Conservation (phyloP, 1,284 basidiomycete species). For the Schizophyllum commune region DNA sequence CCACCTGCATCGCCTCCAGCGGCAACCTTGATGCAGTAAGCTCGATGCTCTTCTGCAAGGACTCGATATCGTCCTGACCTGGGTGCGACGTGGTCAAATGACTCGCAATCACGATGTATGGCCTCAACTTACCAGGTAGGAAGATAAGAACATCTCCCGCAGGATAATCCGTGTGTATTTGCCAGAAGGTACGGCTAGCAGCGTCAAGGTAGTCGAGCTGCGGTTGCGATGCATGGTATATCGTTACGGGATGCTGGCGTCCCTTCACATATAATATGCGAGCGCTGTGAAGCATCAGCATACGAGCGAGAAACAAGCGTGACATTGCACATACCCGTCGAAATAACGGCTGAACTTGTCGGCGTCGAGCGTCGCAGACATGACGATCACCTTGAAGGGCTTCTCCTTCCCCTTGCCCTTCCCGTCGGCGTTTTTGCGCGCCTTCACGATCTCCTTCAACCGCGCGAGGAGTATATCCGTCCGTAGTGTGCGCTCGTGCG, state of each 20-base stretch:
- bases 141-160: conserved; percentile 92
- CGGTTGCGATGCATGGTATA: conserved; percentile 94
- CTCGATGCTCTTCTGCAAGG: conserved; percentile 56
- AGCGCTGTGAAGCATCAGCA: conserved; percentile 38
- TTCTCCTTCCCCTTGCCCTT: conserved; percentile 9
- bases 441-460: conserved; percentile 68
- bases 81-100: background rate
- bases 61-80: conserved; percentile 93
- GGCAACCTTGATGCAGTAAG: conserved; percentile 60
- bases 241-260: conserved; percentile 92
- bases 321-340: conserved; percentile 36
- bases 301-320: no score
- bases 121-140: conserved; percentile 61
- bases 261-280: conserved; percentile 96
- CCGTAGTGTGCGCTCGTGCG: conserved; percentile 95
- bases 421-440: conserved; percentile 52
- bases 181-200: conserved; percentile 92
- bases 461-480: conserved; percentile 99
- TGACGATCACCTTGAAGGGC: conserved; percentile 90
- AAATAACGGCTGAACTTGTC: conserved; percentile 98
- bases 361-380: conserved; percentile 97
- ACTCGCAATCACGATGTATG: background rate
- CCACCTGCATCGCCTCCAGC: conserved; percentile 65
- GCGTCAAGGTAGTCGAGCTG: conserved; percentile 97
- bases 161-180: conserved; percentile 91